Evolutionary conservation across 129 eudicot species (phyloP), one percentile per base, ranked within the genome.

Genomic region (Gnaphalium uliginosum): DNA sequence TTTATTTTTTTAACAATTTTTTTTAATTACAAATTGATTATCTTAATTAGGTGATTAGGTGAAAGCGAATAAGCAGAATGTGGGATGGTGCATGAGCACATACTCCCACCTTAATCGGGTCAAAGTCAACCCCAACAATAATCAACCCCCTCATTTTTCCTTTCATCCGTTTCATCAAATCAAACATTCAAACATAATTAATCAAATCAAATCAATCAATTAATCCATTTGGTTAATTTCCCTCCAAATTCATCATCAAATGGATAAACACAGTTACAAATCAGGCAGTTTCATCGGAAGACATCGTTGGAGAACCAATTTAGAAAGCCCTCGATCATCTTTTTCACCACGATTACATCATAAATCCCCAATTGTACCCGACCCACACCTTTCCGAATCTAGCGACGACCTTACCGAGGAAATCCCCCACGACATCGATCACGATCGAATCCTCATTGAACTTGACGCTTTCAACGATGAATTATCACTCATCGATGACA

Each of bases 401-500:
- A 13, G 18, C 24, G 43, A 70, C 2, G 67, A 66, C 8, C 63
- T 43, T 0, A n/a, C 60, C 11, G 73, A 63, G 3, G 21, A 68
- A 23, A 27, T 62, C 2, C 66, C 68, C 0, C 41, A 57, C 2
- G 56, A 69, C 58, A 21, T 72, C 1, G 82, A 82, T 25, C 67
- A 37, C 9, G 43, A 74, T 29, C 81, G 84, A 17, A 68, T 86
- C 54, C 46, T 76, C 0, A 21, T 66, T 6, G 73, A 88, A 0
- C 68, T 88, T 0, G 96, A 93, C 64, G 80, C 32, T 18, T 85
- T 82, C 78, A 78, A 70, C 17, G 69, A 81, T 0, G 51, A 76
- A 4, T 41, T 85, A 13, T 77, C 88, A 22, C 39, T 81, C 21
- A 10, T 62, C 11, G 81, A 82, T 3, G 85, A 85, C 61, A 88